Conservation (phyloP, 2,329 filamentous ascomycete genomes). For the Mariannaea elegans region DNA sequence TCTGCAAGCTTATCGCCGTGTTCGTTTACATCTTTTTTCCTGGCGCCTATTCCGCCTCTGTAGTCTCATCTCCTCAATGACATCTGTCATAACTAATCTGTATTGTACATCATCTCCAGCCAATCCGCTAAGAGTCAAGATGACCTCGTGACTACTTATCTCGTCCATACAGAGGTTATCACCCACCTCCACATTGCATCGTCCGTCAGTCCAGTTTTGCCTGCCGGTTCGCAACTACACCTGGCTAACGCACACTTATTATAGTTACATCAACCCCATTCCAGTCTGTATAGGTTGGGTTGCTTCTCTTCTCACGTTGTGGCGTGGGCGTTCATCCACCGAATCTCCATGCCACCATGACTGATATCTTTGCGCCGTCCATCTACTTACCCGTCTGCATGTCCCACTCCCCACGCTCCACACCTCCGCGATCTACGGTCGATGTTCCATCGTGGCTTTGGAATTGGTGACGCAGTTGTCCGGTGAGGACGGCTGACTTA, state of each 20-base stretch:
- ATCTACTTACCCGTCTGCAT: constrained; percentile 7
- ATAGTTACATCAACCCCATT: background rate
- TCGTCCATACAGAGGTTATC: background rate
- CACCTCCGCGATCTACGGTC: background rate
- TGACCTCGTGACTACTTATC: constrained; percentile 24
- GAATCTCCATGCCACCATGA: background rate
- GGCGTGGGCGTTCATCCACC: constrained; percentile 17
- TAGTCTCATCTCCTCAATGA: background rate
- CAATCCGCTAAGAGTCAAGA: constrained; percentile 17
- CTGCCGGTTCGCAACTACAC: constrained; percentile 6
- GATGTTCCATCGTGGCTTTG: background rate
- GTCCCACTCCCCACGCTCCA: constrained; percentile 14
- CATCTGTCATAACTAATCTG: background rate
- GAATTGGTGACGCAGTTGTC: background rate
- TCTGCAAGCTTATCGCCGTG: constrained; percentile 11
- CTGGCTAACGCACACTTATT: background rate
- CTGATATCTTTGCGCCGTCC: constrained; percentile 8
- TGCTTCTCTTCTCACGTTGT: background rate
- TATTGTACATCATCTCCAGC: background rate
- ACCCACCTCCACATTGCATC: background rate
- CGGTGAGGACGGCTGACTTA: background rate
- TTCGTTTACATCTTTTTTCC: background rate
- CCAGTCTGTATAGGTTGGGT: background rate
- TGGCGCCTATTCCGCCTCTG: constrained; percentile 11
- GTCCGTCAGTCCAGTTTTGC: constrained; percentile 4